Percentiles rank a stretch among this genome's conserved stretches.
Conservation (phyloP, 208 protist genomes). For the Crithidia sp. region DNA sequence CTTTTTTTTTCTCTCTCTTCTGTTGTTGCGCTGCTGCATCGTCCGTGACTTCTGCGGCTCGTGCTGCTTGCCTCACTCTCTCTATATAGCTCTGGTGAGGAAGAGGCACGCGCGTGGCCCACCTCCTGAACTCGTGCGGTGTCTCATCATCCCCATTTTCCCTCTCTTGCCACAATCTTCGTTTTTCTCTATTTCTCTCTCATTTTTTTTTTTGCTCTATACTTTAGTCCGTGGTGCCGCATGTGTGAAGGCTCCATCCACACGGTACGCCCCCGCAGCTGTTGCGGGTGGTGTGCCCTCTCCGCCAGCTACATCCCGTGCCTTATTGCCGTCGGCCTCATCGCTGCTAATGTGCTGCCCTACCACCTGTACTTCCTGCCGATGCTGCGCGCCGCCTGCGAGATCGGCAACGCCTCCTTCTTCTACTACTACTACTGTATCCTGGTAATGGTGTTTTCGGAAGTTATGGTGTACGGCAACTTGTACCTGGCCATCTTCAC, state of each 20-base stretch:
- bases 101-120: too few relatives aligned
- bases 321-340: slow-evolving; percentile 50
- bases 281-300: slow-evolving; percentile 33
- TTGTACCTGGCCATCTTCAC: slow-evolving; percentile 59
- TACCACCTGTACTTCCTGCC: slow-evolving; percentile 57
- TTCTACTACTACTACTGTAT: slow-evolving; percentile 67
- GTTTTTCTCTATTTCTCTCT: too few relatives aligned
- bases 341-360: slow-evolving; percentile 51
- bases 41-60: too few relatives aligned
- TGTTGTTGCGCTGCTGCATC: too few relatives aligned
- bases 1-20: neutral
- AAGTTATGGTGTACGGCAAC: slow-evolving; percentile 68
- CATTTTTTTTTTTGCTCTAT: too few relatives aligned
- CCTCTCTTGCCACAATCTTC: too few relatives aligned
- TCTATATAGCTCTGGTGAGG: too few relatives aligned
- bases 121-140: too few relatives aligned
- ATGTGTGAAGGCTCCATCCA: slow-evolving; percentile 50
- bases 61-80: too few relatives aligned
- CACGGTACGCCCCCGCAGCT: slow-evolving; percentile 26
- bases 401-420: slow-evolving; percentile 37
- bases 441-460: slow-evolving; percentile 46
- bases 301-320: slow-evolving; percentile 44
- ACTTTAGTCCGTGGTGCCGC: neutral
- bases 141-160: too few relatives aligned
- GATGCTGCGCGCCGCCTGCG: slow-evolving; percentile 35